Percentiles rank a stretch among this genome's conserved stretches.
Conservation (phyloP, 2,329 filamentous ascomycete species). For the Xylaria polymorpha region DNA sequence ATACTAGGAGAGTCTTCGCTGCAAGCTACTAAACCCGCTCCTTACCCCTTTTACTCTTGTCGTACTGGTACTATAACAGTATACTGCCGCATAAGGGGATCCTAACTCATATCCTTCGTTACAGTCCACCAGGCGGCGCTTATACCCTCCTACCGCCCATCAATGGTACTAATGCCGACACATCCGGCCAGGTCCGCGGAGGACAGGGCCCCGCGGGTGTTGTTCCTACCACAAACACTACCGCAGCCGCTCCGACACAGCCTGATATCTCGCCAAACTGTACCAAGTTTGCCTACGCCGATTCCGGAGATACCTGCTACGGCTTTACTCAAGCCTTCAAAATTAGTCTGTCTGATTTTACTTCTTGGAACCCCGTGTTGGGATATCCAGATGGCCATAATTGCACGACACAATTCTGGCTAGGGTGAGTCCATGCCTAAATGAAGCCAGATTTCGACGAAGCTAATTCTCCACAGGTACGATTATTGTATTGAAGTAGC, state of each 20-base stretch:
- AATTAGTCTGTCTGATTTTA: background rate
- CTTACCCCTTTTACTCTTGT: no score
- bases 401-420: conserved; percentile 43
- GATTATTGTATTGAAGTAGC: conserved; percentile 43
- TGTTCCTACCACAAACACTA: no score
- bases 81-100: no score
- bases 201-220: background rate
- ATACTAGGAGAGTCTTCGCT: no score
- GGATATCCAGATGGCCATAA: conserved; percentile 41
- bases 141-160: background rate
- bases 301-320: background rate
- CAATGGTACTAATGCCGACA: background rate
- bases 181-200: background rate
- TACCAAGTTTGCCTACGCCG: background rate
- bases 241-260: no score
- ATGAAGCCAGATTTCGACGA: no score
- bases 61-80: no score
- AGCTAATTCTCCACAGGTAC: no score
- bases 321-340: no score
- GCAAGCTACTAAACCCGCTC: no score
- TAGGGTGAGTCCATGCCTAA: no score
- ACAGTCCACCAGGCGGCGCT: background rate
- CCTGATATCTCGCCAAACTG: background rate
- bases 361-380: conserved; percentile 37
- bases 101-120: background rate